Percentiles rank a stretch among this genome's conserved stretches.
Evolutionary conservation across 179 eudicot genomes (phyloP).

Genomic region (Nepenthes alata): DNA sequence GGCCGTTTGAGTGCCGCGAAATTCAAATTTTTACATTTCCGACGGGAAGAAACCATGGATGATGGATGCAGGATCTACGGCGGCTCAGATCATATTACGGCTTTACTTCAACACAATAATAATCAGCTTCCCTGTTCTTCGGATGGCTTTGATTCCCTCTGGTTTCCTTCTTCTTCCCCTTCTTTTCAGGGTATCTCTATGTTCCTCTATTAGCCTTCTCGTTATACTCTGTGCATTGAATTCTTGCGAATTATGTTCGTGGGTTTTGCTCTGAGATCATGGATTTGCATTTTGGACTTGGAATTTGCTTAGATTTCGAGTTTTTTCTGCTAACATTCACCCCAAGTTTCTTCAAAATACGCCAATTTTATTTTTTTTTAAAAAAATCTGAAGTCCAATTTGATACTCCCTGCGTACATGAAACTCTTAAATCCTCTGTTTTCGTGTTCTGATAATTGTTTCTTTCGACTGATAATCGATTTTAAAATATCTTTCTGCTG

Average conservation of each 20-base stretch:
- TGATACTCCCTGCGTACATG: too few relatives aligned
- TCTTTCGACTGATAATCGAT: too few relatives aligned
- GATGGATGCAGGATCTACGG: conserved; percentile 7
- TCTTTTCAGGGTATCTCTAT: conserved; percentile 28
- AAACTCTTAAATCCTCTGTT: too few relatives aligned
- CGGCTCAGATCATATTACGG: conserved; percentile 12
- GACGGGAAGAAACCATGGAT: not conserved
- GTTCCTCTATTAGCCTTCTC: not conserved
- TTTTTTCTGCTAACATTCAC: not conserved
- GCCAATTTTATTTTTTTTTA: too few relatives aligned
- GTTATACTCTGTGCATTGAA: not conserved
- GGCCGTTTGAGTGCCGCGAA: too few relatives aligned
- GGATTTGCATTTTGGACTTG: not conserved
- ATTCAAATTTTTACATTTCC: too few relatives aligned
- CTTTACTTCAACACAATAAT: conserved; percentile 12
- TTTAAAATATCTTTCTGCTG: too few relatives aligned
- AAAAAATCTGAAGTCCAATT: too few relatives aligned
- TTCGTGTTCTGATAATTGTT: too few relatives aligned
- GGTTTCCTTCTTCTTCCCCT: conserved; percentile 29
- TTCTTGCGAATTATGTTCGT: not conserved
- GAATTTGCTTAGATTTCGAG: not conserved
- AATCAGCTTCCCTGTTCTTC: conserved; percentile 19
- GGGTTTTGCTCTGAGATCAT: not conserved
- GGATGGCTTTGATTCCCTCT: conserved; percentile 29
- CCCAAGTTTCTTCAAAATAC: too few relatives aligned